Conservation (phyloP, 371 early-diverging fungal genomes). For the Lichtheimia ramosa region DNA sequence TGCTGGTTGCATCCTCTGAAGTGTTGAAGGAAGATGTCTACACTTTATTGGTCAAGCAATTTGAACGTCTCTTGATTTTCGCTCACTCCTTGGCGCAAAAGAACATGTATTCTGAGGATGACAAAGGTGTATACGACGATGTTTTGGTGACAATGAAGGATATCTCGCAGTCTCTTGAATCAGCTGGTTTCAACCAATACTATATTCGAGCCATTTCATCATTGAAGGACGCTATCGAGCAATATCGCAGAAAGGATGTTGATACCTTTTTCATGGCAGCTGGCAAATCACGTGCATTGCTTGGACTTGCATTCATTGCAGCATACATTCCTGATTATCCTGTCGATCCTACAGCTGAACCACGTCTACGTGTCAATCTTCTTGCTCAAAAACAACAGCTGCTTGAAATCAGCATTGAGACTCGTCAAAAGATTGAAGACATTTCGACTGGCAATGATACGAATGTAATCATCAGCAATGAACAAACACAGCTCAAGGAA, state of each 20-base stretch:
- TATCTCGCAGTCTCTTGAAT: slow-evolving; percentile 8
- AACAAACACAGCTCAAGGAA: slow-evolving; percentile 15
- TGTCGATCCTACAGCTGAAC: slow-evolving; percentile 75
- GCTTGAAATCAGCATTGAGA: slow-evolving; percentile 47
- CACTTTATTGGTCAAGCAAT: background rate
- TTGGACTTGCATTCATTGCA: slow-evolving; percentile 62
- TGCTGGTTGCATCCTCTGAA: slow-evolving; percentile 21
- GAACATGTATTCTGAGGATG: slow-evolving; percentile 3
- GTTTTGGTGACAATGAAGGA: slow-evolving; percentile 7
- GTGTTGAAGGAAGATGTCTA: slow-evolving; percentile 3
- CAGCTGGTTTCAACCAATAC: slow-evolving; percentile 18
- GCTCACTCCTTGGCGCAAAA: background rate
- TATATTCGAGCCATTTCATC: slow-evolving; percentile 21
- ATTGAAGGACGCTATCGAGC: slow-evolving; percentile 16
- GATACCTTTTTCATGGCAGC: slow-evolving; percentile 17
- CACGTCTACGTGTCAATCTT: slow-evolving; percentile 62
- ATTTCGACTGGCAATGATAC: slow-evolving; percentile 58
- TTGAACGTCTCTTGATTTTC: slow-evolving; percentile 4
- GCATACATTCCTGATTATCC: slow-evolving; percentile 78
- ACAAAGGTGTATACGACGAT: slow-evolving; percentile 11
- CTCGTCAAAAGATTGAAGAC: slow-evolving; percentile 57
- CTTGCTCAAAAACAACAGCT: slow-evolving; percentile 45
- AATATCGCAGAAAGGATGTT: slow-evolving; percentile 19
- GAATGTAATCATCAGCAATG: slow-evolving; percentile 43
- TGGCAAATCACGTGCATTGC: slow-evolving; percentile 58